Conservation (phyloP, 495 filamentous ascomycete genomes). For the Xylaria telfairii region DNA sequence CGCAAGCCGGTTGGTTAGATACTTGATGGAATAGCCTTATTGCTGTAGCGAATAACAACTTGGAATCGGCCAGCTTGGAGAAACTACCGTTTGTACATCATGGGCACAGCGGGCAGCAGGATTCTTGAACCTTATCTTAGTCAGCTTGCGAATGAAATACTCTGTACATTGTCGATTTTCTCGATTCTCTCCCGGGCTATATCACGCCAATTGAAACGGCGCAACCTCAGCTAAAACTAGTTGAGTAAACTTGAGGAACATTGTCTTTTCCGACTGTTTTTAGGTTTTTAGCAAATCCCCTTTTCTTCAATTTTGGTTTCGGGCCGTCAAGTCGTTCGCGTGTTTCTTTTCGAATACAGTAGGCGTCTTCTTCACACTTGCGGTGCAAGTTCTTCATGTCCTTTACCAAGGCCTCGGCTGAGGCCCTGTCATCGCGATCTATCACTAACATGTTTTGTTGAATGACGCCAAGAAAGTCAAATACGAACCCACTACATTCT, state of each 20-base stretch:
- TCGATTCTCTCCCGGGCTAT: background rate
- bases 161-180: background rate
- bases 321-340: background rate
- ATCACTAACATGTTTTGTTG: background rate
- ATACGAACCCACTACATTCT: background rate
- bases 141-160: too few relatives aligned
- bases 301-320: background rate
- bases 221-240: background rate
- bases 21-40: background rate
- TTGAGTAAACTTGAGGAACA: background rate
- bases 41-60: background rate
- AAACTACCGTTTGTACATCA: too few relatives aligned
- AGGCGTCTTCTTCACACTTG: background rate
- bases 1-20: background rate
- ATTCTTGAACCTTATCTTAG: too few relatives aligned
- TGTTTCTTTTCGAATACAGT: background rate
- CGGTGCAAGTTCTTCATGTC: background rate
- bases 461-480: slow-evolving; percentile 1
- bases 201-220: background rate
- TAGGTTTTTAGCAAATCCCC: background rate
- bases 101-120: too few relatives aligned
- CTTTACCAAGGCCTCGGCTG: background rate
- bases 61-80: too few relatives aligned
- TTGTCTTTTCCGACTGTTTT: background rate
- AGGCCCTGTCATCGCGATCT: background rate